Evolutionary conservation across 768 basidiomycete genomes (phyloP).

Genomic region (Suillus ampliporus): DNA sequence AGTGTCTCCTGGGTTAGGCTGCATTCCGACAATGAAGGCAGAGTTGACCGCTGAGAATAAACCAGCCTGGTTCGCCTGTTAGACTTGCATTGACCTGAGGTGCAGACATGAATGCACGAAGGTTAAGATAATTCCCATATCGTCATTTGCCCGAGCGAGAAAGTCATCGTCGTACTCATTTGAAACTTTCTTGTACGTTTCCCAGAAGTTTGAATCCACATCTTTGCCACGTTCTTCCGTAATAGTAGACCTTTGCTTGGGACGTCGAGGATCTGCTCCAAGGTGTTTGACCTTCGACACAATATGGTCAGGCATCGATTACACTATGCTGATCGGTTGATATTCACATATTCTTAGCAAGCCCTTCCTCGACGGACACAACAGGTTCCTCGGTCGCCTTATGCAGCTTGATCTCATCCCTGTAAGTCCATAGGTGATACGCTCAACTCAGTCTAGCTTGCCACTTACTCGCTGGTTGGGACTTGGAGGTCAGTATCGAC

Average conservation of each 20-base stretch:
- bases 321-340: neutral
- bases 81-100: neutral
- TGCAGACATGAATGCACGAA: neutral
- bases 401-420: too few species aligned
- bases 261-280: neutral
- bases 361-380: neutral
- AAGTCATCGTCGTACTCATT: neutral
- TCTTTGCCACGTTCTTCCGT: neutral
- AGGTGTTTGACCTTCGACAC: neutral
- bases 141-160: neutral
- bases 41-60: constrained; percentile 6
- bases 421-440: too few species aligned
- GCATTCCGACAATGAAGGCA: constrained; percentile 3
- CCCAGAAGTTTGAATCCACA: neutral
- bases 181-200: neutral
- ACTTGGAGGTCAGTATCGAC: too few species aligned
- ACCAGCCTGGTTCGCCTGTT: neutral
- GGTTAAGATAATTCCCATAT: constrained; percentile 5
- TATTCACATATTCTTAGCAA: neutral
- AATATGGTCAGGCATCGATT: neutral
- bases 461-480: too few species aligned
- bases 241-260: neutral
- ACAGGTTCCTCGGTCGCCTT: too few species aligned
- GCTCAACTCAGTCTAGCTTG: too few species aligned
- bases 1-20: neutral